Conservation (phyloP, 495 filamentous ascomycete genomes). For the Xylaria scruposa region DNA sequence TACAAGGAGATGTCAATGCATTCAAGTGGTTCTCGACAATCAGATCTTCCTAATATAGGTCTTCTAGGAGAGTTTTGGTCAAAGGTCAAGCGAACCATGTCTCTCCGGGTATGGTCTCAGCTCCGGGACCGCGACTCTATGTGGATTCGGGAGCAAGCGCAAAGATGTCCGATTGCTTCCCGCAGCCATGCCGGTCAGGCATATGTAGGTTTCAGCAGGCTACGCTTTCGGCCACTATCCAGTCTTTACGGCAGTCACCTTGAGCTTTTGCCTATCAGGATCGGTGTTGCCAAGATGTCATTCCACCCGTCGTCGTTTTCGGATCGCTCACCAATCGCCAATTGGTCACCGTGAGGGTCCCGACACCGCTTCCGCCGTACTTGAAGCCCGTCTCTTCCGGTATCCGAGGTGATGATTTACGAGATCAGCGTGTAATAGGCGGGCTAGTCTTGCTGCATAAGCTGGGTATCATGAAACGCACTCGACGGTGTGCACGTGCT, state of each 20-base stretch:
- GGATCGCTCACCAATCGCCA: background rate
- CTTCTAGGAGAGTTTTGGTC: background rate
- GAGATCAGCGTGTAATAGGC: conserved; percentile 15
- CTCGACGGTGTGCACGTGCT: background rate
- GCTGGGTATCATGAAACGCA: background rate
- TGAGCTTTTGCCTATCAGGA: background rate
- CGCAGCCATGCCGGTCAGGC: conserved; percentile 3
- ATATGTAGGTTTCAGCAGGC: background rate
- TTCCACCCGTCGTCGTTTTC: conserved; percentile 12
- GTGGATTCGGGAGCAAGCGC: conserved; percentile 8
- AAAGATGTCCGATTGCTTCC: conserved; percentile 14
- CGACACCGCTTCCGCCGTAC: background rate
- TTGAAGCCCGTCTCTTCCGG: conserved; percentile 13
- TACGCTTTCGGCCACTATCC: background rate
- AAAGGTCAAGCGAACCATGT: conserved; percentile 1
- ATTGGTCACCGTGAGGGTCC: background rate
- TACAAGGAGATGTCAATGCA: background rate
- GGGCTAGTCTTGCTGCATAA: background rate
- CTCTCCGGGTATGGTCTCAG: background rate
- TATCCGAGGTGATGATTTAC: conserved; percentile 4
- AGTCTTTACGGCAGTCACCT: conserved; percentile 15
- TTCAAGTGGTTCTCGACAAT: conserved; percentile 11
- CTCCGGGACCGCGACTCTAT: background rate
- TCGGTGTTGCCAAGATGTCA: conserved; percentile 15
- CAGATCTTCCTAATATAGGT: conserved; percentile 18